Base-by-base conservation (phyloP, 208 protist genomes). In the Leishmania turanica region DNA sequence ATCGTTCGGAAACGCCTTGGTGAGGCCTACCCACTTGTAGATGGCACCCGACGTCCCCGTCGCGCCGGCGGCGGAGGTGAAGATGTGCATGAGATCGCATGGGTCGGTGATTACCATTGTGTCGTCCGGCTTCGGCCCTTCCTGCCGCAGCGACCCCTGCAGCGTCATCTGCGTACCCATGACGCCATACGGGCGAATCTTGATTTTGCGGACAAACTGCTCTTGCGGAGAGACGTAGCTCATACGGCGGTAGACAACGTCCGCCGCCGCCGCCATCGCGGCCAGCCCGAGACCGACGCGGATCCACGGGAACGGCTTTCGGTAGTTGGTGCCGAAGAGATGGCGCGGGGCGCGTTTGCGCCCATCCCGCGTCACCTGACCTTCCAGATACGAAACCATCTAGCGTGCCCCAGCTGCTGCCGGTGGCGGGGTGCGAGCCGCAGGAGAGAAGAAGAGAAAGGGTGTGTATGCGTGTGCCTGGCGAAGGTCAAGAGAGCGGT, bases 101-200 rank as follows among this genome's bases (percentile, higher is more conserved):
- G 91, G 83, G 75, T 97, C 95, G 27, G 92, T 92, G 72, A 98
- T 89, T 9, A 91, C 89, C 62, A 84, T 88, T 47, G 76, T 82
- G 62, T 93, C 92, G 79, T 94, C 89, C 21, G 92, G 93, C 71
- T 91, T 87, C 24, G 77, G 78, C 4, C 87, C 89, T 40, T 89
- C 90, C 51, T 89, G 90, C 49, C 87, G 80, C 53, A 96, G 79
- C 5, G 81, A 80, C 66, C 93, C 93, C 27, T 89, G 84, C 27
- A 96, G 84, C 53, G 88, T 89, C 92, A 98, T 95, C 79, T 93
- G 88, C 34, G 79, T 95, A 34, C 95, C 95, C 78, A 98, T 84
- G 51, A 97, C 93, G 45, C 95, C 95, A 79, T 98, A 96, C 19
- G 93, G 95, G 27, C 82, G 82, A 54, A 97, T 85, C 47, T 85